phyloP scores from a whole-genome alignment of 441 rosid species.

The Pelargonium australe region DNA sequence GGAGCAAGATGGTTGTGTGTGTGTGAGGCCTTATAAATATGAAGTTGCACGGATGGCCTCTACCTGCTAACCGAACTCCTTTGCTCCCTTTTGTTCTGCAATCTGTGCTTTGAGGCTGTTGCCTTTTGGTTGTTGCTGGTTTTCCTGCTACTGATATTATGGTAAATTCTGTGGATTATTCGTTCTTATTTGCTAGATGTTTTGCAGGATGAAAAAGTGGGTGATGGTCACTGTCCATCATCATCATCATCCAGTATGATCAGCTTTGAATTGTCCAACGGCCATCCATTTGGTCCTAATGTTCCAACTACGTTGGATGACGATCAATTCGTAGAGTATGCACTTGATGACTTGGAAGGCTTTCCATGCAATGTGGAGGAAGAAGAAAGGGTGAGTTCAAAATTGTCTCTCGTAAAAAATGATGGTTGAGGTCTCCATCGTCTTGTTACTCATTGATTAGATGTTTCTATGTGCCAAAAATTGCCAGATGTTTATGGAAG shows the following conservation, averaged over 20 bases:
- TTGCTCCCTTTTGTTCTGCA: not conserved
- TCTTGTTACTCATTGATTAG: not conserved
- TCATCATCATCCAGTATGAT: slow-evolving; percentile 65
- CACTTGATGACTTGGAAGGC: slow-evolving; percentile 65
- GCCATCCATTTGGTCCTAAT: slow-evolving; percentile 53
- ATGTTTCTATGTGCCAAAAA: not conserved
- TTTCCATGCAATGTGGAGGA: slow-evolving; percentile 69
- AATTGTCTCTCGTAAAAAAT: not conserved
- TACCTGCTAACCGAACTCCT: too few species aligned
- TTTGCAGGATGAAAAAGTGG: slow-evolving; percentile 49
- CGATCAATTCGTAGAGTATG: slow-evolving; percentile 70
- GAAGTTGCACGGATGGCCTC: too few species aligned
- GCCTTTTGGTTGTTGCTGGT: not conserved
- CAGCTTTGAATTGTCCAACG: slow-evolving; percentile 67
- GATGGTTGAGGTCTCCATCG: not conserved
- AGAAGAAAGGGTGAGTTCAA: slow-evolving; percentile 69
- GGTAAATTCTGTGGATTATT: not conserved
- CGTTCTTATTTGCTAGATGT: not conserved
- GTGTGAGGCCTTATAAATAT: too few species aligned
- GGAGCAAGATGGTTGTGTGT: not conserved
- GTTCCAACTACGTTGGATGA: slow-evolving; percentile 48
- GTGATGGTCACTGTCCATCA: slow-evolving; percentile 37
- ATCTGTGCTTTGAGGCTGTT: not conserved
- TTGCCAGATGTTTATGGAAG: slow-evolving; percentile 89
- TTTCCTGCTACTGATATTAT: not conserved